Evolutionary conservation across 371 early-diverging fungal species (phyloP).

Genomic region (Mortierella sp.): DNA sequence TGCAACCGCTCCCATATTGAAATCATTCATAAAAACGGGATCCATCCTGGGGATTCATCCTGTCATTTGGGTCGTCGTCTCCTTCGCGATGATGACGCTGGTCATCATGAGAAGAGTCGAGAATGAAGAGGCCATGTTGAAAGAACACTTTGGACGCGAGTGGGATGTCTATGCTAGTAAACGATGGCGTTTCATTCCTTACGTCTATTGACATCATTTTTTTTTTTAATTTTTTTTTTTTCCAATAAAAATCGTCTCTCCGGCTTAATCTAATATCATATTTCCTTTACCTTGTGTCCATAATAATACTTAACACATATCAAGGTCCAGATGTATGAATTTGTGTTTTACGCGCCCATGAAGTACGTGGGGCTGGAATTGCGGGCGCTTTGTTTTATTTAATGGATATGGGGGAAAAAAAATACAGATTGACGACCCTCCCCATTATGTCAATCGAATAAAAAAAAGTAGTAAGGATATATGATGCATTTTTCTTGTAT

Average conservation of each 20-base stretch:
- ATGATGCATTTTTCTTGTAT: neutral
- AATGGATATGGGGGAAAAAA: constrained; percentile 1
- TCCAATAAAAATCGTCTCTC: no score
- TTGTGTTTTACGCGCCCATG: constrained; percentile 10
- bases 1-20: no score
- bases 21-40: neutral
- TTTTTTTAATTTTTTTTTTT: neutral
- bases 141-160: constrained; percentile 3
- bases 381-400: constrained; percentile 25
- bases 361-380: constrained; percentile 38
- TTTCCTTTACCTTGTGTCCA: no score
- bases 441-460: constrained; percentile 37
- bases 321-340: no score
- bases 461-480: neutral
- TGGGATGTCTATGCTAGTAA: constrained; percentile 7
- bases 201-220: constrained; percentile 5
- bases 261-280: no score
- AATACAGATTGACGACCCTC: constrained; percentile 29
- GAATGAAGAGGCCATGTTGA: constrained; percentile 7
- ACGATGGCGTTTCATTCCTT: constrained; percentile 9
- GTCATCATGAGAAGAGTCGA: neutral
- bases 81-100: neutral
- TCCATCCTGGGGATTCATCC: neutral
- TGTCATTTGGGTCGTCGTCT: neutral
- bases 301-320: no score